Conservation (phyloP, 2,329 filamentous ascomycete genomes). For the Exophiala sp. region DNA sequence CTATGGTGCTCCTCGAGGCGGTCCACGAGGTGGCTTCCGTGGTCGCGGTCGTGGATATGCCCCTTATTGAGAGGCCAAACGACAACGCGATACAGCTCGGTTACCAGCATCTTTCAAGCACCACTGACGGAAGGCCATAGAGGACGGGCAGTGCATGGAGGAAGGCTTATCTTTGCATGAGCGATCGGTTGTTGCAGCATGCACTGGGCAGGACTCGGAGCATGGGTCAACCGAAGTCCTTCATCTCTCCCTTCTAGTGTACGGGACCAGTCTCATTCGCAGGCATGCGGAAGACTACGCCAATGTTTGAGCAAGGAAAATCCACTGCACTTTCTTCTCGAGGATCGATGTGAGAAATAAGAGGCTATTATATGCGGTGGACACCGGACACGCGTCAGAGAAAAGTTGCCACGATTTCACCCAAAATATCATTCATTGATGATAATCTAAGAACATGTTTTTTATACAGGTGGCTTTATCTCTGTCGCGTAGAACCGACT, state of each 20-base stretch:
- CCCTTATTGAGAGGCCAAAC: conserved; percentile 37
- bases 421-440: background rate
- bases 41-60: conserved; percentile 50
- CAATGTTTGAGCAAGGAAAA: background rate
- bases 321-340: background rate
- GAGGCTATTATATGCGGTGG: background rate
- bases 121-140: too few species aligned
- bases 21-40: conserved; percentile 31
- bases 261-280: background rate
- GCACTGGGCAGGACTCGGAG: background rate
- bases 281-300: background rate
- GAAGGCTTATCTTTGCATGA: background rate
- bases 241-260: background rate
- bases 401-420: background rate
- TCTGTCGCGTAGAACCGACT: too few species aligned
- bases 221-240: background rate
- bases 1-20: conserved; percentile 21
- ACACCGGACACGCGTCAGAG: background rate
- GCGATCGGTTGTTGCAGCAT: background rate
- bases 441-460: background rate
- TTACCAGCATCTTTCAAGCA: too few species aligned
- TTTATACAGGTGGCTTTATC: too few species aligned
- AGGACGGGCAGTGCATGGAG: background rate
- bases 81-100: too few species aligned
- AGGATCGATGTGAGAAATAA: background rate